Conservation (phyloP, 306 rosid genomes). For the Cicer arietinum region DNA sequence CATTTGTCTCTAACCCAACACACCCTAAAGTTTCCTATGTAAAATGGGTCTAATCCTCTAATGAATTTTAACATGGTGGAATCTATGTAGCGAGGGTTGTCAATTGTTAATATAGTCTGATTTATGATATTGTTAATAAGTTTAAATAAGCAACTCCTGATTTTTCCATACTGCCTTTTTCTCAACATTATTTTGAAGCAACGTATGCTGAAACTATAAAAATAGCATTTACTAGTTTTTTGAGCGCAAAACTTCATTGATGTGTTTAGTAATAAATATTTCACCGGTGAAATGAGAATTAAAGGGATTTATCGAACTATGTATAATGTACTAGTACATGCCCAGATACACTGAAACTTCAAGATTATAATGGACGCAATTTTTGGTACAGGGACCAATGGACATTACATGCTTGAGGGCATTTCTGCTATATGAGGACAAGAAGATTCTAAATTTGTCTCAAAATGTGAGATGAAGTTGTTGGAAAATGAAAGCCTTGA, state of each 20-base stretch:
- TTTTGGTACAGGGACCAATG: constrained; percentile 4
- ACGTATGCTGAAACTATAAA: too few species aligned
- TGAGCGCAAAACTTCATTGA: background rate
- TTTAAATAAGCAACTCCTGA: too few species aligned
- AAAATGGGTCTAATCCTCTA: too few species aligned
- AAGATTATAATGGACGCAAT: background rate
- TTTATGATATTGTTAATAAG: too few species aligned
- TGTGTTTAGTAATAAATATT: constrained; percentile 3
- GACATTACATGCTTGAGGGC: background rate
- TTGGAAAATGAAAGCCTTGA: constrained; percentile 17
- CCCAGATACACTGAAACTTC: background rate
- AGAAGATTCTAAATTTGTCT: constrained; percentile 11
- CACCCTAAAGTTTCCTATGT: too few species aligned
- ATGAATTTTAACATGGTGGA: too few species aligned
- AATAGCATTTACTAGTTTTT: background rate
- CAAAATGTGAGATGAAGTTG: constrained; percentile 15
- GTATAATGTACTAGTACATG: background rate
- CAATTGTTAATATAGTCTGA: too few species aligned
- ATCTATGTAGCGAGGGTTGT: too few species aligned
- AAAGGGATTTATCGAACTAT: background rate
- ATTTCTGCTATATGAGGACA: background rate
- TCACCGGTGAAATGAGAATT: background rate
- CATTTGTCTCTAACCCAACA: too few species aligned
- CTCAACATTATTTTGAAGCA: background rate
- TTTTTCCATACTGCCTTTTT: background rate